Evolutionary conservation across 306 rosid species (phyloP).

Genomic region (Phaseolus lunatus): DNA sequence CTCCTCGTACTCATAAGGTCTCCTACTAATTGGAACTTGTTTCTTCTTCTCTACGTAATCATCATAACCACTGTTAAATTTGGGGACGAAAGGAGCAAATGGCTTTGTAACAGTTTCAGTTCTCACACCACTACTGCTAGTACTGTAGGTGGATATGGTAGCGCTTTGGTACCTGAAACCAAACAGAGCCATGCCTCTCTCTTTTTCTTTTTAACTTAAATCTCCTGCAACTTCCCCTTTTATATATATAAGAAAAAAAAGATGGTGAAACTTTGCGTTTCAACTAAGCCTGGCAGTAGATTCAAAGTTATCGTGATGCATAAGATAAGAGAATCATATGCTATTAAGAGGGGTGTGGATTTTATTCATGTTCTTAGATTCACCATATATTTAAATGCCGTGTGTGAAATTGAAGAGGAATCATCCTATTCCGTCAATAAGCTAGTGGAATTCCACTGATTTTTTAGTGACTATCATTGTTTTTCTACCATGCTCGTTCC

Average conservation of each 20-base stretch:
- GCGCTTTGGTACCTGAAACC: constrained; percentile 32
- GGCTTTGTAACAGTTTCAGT: constrained; percentile 36
- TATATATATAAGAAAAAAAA: constrained; percentile 43
- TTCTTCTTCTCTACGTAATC: constrained; percentile 41
- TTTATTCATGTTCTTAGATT: constrained; percentile 32
- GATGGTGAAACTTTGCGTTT: background rate
- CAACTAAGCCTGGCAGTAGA: background rate
- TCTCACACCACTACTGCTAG: background rate
- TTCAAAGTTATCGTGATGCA: constrained; percentile 30
- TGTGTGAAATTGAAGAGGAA: background rate
- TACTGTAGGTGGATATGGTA: constrained; percentile 30
- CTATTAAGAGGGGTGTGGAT: constrained; percentile 38
- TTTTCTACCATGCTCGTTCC: too few species aligned
- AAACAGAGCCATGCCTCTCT: constrained; percentile 53
- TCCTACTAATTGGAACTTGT: constrained; percentile 32
- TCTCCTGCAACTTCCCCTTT: constrained; percentile 37
- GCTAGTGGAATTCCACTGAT: constrained; percentile 26
- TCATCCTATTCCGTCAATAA: constrained; percentile 41
- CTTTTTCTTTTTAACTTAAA: constrained; percentile 7
- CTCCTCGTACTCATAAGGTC: constrained; percentile 23
- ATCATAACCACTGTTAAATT: constrained; percentile 1
- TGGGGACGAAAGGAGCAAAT: constrained; percentile 41
- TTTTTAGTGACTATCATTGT: background rate
- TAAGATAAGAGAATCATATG: constrained; percentile 41
- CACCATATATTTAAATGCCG: background rate